Conservation (phyloP, 768 basidiomycete genomes). For the Rhodosporidiobolus sp. region DNA sequence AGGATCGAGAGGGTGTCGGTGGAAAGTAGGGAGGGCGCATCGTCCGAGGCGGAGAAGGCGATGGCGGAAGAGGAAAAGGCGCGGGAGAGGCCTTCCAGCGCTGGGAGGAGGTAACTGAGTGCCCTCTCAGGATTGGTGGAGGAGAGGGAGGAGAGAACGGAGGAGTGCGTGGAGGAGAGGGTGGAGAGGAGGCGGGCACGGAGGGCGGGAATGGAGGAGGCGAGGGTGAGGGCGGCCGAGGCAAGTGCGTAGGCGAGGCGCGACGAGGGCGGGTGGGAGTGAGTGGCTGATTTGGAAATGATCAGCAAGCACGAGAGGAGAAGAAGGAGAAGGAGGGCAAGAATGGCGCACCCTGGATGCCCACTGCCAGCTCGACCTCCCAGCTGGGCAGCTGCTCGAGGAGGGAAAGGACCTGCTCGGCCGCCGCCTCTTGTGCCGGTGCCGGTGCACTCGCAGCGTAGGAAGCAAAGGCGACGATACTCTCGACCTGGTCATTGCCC, state of each 20-base stretch:
- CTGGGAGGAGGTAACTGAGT: slow-evolving; percentile 71
- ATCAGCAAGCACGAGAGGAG: not conserved
- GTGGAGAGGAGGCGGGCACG: not conserved
- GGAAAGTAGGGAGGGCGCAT: slow-evolving; percentile 48
- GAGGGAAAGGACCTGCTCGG: slow-evolving; percentile 14
- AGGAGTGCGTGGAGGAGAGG: not conserved
- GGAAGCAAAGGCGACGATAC: slow-evolving; percentile 29
- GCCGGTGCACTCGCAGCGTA: not conserved
- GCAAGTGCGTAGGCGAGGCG: slow-evolving; percentile 69
- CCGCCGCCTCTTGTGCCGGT: not conserved
- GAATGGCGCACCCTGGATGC: slow-evolving; percentile 27
- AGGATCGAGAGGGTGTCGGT: slow-evolving; percentile 50
- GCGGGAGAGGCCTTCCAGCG: slow-evolving; percentile 80
- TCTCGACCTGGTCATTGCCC: slow-evolving; percentile 31
- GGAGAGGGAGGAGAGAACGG: not conserved
- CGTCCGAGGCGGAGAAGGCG: slow-evolving; percentile 67
- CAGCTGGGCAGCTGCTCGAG: slow-evolving; percentile 14
- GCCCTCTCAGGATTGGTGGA: slow-evolving; percentile 60
- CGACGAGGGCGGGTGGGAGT: slow-evolving; percentile 71
- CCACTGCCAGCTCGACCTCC: slow-evolving; percentile 28
- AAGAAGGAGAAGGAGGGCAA: too few species aligned
- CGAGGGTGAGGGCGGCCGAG: slow-evolving; percentile 69
- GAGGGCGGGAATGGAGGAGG: slow-evolving; percentile 49
- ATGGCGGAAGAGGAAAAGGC: slow-evolving; percentile 76
- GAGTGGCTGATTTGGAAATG: slow-evolving; percentile 50